phyloP scores from a whole-genome alignment of 176 grass and related monocot genomes.

The Olyra latifolia region DNA sequence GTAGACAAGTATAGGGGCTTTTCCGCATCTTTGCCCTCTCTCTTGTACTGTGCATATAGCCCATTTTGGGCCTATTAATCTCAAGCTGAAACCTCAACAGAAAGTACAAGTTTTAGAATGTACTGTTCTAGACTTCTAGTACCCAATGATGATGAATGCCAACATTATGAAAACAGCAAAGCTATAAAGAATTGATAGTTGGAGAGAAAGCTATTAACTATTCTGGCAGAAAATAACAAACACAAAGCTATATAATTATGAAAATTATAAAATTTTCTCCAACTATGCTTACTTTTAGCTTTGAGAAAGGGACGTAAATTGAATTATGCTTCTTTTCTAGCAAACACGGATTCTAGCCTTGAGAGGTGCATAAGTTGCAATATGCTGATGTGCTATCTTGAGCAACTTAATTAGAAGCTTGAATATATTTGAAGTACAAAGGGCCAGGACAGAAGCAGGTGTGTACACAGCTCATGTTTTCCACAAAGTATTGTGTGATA shows the following conservation, averaged over 20 bases:
- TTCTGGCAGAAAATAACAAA: neutral
- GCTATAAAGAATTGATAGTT: neutral
- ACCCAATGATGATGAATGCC: neutral
- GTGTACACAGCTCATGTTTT: constrained; percentile 1
- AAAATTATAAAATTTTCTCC: neutral
- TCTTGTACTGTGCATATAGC: too few relatives aligned
- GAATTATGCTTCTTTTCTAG: constrained; percentile 16
- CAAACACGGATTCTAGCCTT: constrained; percentile 23
- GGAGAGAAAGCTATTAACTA: neutral
- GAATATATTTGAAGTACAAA: constrained; percentile 6
- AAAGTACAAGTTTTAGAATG: too few relatives aligned
- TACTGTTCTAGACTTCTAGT: too few relatives aligned
- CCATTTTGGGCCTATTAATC: too few relatives aligned
- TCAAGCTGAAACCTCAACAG: too few relatives aligned
- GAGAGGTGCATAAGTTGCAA: constrained; percentile 17
- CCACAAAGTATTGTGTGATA: constrained; percentile 6
- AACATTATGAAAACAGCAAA: constrained; percentile 1
- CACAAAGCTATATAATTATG: neutral
- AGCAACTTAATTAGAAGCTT: constrained; percentile 9
- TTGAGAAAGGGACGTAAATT: constrained; percentile 1
- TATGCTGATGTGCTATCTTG: neutral
- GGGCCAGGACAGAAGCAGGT: neutral
- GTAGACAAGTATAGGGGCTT: too few relatives aligned
- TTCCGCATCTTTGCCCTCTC: too few relatives aligned
- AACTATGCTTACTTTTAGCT: neutral